These are phyloP conservation scores for Cyclotella baltica DNA, from an alignment of 108 stramenopile genomes.

Conservation along the genomic window DNA sequence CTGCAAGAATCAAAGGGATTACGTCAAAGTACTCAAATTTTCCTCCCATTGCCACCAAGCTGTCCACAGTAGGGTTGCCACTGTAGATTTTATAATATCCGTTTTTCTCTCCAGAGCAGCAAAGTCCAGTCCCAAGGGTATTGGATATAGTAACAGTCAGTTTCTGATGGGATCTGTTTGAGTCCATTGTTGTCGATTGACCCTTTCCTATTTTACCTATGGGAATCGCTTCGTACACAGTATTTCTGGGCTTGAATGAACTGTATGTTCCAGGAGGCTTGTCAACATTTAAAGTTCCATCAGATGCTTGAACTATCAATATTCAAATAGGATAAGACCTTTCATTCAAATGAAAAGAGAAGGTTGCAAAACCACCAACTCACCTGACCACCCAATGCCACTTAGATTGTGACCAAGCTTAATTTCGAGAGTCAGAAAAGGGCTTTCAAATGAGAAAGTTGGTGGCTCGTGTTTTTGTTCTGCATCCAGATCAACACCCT, in stretches of 20 bases:
- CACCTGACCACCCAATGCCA: constrained; percentile 28
- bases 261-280: constrained; percentile 28
- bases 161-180: not conserved
- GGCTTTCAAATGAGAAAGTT: constrained; percentile 14
- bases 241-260: constrained; percentile 2
- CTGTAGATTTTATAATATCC: constrained; percentile 19
- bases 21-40: constrained; percentile 12
- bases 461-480: not conserved
- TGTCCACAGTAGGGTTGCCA: not conserved
- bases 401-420: constrained; percentile 10
- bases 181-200: not conserved
- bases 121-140: constrained; percentile 10
- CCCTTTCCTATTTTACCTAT: not conserved
- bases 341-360: not conserved
- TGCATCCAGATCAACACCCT: not conserved
- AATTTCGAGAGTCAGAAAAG: constrained; percentile 21
- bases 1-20: not conserved
- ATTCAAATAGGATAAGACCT: too few relatives aligned
- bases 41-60: not conserved
- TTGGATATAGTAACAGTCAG: constrained; percentile 22
- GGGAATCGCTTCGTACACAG: constrained; percentile 22
- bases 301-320: not conserved
- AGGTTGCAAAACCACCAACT: not conserved
- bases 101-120: not conserved
- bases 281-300: constrained; percentile 18